Evolutionary conservation across 192 early-diverging fungal species (phyloP), one percentile per base, ranked within the genome.

Genomic region (Backusella australiensis): DNA sequence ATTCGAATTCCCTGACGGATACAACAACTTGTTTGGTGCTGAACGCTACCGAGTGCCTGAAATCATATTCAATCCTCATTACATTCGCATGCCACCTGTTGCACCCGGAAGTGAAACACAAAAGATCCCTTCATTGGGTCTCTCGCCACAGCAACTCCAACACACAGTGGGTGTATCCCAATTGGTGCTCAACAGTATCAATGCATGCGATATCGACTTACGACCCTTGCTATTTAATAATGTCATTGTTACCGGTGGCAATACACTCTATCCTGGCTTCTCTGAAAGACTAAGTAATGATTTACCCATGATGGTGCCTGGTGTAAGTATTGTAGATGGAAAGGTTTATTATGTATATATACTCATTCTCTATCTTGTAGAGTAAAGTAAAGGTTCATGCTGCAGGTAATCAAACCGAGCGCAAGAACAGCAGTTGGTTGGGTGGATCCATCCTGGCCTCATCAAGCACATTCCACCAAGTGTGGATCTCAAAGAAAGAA

Each of bases 1-100:
- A 34, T 98, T 93, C 75, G 98, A 99, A 85, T 96, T 99, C 75
- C 93, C 98, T 34, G 91, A 96, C 72, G 98, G 98, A n/a, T 98
- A 93, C 85, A 98, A 98, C 77, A 82, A 90, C 68, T 84, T 86
- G 14, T 92, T 95, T 76, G 94, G 94, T 38, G 73, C 89, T 8
- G 89, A 94, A 76, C 90, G 98, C 26, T 99, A 90, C 80, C 85
- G 87, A 73, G 75, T 92, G n/a, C 93, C 96, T 1, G 98, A 99
- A 82, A 88, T 92, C 17, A 81, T 99, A 56, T 98, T 99, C 80
- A 87, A 93, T 19, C 96, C 96, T 21, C 86, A 89, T 39, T 92
- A 88, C 67, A 79, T 92, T 75, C 77, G 75, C 66, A 84, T 78
- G 69, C 69, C 69, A 19, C 69, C 69, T 6, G 29, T 71, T 1